Evolutionary conservation across 768 basidiomycete genomes (phyloP), one percentile per base, ranked within the genome.

Genomic region (Auriscalpium orientale): DNA sequence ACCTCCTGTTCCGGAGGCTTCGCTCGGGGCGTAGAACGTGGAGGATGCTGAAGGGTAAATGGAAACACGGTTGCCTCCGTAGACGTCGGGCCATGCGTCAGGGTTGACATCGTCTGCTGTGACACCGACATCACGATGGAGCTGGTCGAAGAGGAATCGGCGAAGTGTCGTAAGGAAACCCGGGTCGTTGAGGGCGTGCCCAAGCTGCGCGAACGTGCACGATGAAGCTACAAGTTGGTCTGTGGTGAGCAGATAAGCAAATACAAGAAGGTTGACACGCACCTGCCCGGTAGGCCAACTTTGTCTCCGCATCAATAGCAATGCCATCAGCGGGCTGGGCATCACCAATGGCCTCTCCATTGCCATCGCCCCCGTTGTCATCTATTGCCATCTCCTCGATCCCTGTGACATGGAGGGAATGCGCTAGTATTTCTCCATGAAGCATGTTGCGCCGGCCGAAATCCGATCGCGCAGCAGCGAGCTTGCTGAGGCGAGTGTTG

Each of bases 401-500:
- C 22, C 16, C 16, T 2, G 5, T 18, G 10, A 16, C 36, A 6
- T 11, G 2, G 3, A 9, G 35, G 11, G 51, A n/a, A 43, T 18
- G 20, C 4, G 36, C 16, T 3, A 43, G 10, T 37, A 43, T 13
- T 8, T 40, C 18, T 3, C 35, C 4, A 45, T 21, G 48, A 46
- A 60, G 46, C 56, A 57, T 57, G 15, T 49, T 53, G 13, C 46
- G 46, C 28, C 13, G 15, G 21, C 50, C 49, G 16, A 44, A 56
- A 0, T 63, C 52, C 4, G 43, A 57, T 1, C 47, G 54, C 20
- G 61, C 54, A 4, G 65, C 66, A 1, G 58, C 57, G 0, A 75
- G 56, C 54, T 73, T 71, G 54, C 71, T 67, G 21, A 58, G 46
- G 2, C 60, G 8, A 6, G 49, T 46, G 57, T 58, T 62, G 1